These are phyloP conservation scores for Setomelanomma holmii DNA, from an alignment of 2,329 filamentous ascomycete genomes.

Conservation along the genomic window DNA sequence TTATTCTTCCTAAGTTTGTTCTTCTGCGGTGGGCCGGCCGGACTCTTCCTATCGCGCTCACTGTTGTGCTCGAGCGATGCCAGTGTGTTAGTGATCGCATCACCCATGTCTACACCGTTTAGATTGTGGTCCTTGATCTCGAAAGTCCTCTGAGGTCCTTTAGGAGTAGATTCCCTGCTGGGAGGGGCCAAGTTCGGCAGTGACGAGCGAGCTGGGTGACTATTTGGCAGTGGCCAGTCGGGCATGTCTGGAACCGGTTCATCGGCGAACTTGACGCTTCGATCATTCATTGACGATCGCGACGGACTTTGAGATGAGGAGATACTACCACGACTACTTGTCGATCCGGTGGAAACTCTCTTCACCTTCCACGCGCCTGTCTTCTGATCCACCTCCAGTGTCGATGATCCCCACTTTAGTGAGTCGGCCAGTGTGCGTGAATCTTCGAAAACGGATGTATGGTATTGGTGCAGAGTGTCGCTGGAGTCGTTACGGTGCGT, in stretches of 20 bases:
- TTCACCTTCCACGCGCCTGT: conserved; percentile 44
- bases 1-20: conserved; percentile 5
- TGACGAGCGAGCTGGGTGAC: conserved; percentile 18
- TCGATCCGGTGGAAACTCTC: conserved; percentile 28
- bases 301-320: conserved; percentile 18
- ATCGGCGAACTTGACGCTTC: conserved; percentile 18
- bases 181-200: conserved; percentile 20
- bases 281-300: conserved; percentile 23
- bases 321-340: conserved; percentile 15
- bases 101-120: conserved; percentile 25
- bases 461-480: conserved; percentile 39
- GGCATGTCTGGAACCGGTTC: conserved; percentile 36
- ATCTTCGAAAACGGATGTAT: conserved; percentile 40
- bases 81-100: conserved; percentile 27
- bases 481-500: conserved; percentile 26
- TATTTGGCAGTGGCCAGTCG: conserved; percentile 33
- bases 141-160: conserved; percentile 15
- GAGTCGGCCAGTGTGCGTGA: conserved; percentile 43
- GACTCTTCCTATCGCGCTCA: conserved; percentile 8
- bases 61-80: conserved; percentile 28
- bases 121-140: conserved; percentile 26
- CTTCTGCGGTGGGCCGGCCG: conserved; percentile 2
- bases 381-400: conserved; percentile 40
- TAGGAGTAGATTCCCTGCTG: conserved; percentile 10
- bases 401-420: conserved; percentile 38